Base-by-base conservation (phyloP, 768 basidiomycete genomes). In the Boletus rex-veris region DNA sequence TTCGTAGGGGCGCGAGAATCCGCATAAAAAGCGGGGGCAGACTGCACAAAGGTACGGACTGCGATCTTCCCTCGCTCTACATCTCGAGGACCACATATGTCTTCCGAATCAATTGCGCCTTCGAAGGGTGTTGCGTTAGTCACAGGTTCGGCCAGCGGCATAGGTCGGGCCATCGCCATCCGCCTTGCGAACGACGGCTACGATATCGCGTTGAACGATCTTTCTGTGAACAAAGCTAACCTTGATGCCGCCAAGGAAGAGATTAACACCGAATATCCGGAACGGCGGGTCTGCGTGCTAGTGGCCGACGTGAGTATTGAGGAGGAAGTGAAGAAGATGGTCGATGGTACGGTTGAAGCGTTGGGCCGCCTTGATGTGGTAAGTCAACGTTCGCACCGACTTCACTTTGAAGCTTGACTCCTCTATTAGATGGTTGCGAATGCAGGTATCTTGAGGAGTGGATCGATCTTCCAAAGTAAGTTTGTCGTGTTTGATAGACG, bases 291-390 rank as follows among this genome's bases (percentile, higher is more conserved):
- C 4, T 48, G 50, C 21, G 21, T 52, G 14, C 10, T 68, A 0
- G 8, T 52, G 3, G 72, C 59, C 12, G 63, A 73, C 47, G 62
- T 73, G 11, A 67, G 62, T 6, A 26, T 57, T 1, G 72, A 73
- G 38, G 54, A 60, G 16, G 57, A 71, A 12, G 73, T 74, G 15
- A 63, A 66, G 48, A 57, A 45, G n/a, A 64, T 74, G 61, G 50
- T 73, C 19, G 58, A 68, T 10, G 53, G 37, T n/a, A 39, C 54
- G 4, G 66, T 70, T 2, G 48, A 61, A 42, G 42, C 58, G 2
- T 52, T 71, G 26, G 73, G 67, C n/a, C 53, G 60, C 11, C 57
- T 75, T 12, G 66, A 74, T 30, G 72, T 75, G 50, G 75, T 74
- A 48, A 49, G 66, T n/a, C 31, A 7, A 31, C 19, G 1, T 26